phyloP scores from a whole-genome alignment of 2,329 filamentous ascomycete genomes.

The Colletotrichum plurivorum region DNA sequence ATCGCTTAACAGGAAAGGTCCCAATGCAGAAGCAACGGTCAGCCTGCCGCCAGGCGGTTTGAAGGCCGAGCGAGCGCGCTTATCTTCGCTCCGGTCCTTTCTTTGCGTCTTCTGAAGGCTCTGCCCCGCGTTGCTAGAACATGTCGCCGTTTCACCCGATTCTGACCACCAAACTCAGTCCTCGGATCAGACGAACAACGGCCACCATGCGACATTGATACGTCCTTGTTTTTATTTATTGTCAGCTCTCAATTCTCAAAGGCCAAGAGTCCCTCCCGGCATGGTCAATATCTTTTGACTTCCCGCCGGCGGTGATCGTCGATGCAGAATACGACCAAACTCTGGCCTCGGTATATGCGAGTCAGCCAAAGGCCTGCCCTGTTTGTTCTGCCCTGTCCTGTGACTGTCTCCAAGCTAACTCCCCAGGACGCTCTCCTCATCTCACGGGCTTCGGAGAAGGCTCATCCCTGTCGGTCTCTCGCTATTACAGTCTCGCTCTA shows the following conservation, averaged over 20 bases:
- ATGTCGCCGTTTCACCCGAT: slow-evolving; percentile 26
- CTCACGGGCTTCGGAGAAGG: slow-evolving; percentile 1
- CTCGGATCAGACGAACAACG: slow-evolving; percentile 21
- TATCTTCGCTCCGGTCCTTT: neutral
- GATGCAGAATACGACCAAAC: slow-evolving; percentile 17
- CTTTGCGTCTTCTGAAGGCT: neutral
- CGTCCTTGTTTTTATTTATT: slow-evolving; percentile 1
- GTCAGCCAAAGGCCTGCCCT: slow-evolving; percentile 17
- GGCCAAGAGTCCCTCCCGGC: neutral
- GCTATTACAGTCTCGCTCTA: too few relatives aligned
- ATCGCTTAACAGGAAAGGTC: neutral
- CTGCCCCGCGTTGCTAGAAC: neutral
- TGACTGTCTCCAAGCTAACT: neutral
- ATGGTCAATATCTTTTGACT: slow-evolving; percentile 9
- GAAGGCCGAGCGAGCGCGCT: slow-evolving; percentile 5
- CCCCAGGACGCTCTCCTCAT: slow-evolving; percentile 17
- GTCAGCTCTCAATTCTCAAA: neutral
- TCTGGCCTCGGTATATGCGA: slow-evolving; percentile 6
- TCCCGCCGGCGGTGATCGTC: slow-evolving; percentile 18
- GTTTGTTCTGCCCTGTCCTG: neutral
- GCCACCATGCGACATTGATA: neutral
- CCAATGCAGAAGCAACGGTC: neutral
- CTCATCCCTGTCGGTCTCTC: neutral
- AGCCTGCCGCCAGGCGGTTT: neutral
- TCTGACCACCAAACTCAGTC: slow-evolving; percentile 10